These are phyloP conservation scores for Sanghuangporus weigelae DNA, from an alignment of 1,284 basidiomycete genomes.

Conservation along the genomic window DNA sequence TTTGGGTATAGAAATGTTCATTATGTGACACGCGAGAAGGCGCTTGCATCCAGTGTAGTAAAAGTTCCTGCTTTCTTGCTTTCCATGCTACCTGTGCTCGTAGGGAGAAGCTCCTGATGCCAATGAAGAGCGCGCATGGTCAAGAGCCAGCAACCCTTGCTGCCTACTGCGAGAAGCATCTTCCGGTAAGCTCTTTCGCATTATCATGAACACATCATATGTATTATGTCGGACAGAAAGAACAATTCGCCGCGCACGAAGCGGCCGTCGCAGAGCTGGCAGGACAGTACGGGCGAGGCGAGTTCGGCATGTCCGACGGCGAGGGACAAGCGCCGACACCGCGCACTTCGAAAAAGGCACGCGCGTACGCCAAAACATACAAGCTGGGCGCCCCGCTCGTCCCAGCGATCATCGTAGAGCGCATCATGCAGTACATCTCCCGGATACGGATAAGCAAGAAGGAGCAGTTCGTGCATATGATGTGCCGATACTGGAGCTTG, in stretches of 20 bases:
- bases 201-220: background rate
- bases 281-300: conserved; percentile 20
- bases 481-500: conserved; percentile 95
- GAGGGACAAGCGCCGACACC: conserved; percentile 28
- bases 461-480: conserved; percentile 67
- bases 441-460: conserved; percentile 77
- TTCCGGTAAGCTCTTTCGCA: conserved; percentile 59
- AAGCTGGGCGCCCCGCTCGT: conserved; percentile 75
- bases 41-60: conserved; percentile 97
- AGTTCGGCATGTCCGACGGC: conserved; percentile 32
- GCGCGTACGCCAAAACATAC: conserved; percentile 79
- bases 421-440: conserved; percentile 73
- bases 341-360: conserved; percentile 58
- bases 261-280: conserved; percentile 44
- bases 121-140: conserved; percentile 82
- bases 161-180: conserved; percentile 85
- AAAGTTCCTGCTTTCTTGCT: conserved; percentile 86
- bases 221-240: conserved; percentile 41
- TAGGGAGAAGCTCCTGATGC: conserved; percentile 74
- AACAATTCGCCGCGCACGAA: conserved; percentile 56
- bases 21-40: conserved; percentile 81
- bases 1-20: conserved; percentile 63
- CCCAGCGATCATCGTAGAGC: conserved; percentile 67
- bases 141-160: conserved; percentile 65
- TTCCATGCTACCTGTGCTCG: conserved; percentile 96